Percentiles rank a stretch among this genome's conserved stretches.
These are phyloP conservation scores for Pelargonium cotyledonis DNA, from an alignment of 441 rosid genomes.

Conservation along the genomic window DNA sequence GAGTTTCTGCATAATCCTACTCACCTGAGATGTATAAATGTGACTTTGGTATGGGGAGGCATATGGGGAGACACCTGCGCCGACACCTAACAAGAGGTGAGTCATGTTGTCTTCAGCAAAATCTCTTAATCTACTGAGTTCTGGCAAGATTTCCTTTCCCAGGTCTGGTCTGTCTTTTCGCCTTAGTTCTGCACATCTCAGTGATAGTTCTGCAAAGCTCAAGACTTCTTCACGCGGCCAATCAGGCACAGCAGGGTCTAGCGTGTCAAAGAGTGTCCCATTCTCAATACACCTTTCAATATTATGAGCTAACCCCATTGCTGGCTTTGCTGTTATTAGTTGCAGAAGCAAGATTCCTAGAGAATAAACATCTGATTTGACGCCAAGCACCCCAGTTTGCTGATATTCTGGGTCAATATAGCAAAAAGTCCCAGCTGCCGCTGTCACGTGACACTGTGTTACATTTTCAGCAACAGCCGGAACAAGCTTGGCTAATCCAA, in stretches of 20 bases:
- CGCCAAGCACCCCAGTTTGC: constrained; percentile 3
- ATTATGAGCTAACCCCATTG: constrained; percentile 15
- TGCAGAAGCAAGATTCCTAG: constrained; percentile 20
- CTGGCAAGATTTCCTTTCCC: constrained; percentile 16
- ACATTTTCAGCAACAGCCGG: neutral
- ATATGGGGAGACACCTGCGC: neutral
- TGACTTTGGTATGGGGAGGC: too few relatives aligned
- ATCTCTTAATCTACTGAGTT: constrained; percentile 14
- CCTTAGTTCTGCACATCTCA: constrained; percentile 17
- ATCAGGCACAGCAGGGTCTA: constrained; percentile 15
- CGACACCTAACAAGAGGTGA: neutral
- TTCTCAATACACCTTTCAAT: constrained; percentile 17
- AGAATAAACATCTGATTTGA: constrained; percentile 15
- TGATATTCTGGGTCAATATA: constrained; percentile 22
- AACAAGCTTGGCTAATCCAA: constrained; percentile 19
- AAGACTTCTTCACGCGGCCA: constrained; percentile 18
- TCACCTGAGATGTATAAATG: too few relatives aligned
- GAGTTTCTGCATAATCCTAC: too few relatives aligned
- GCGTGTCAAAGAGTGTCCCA: constrained; percentile 7
- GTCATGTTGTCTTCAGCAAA: constrained; percentile 11
- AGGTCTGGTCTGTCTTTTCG: constrained; percentile 16
- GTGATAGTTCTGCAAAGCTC: constrained; percentile 10
- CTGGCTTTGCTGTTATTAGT: constrained; percentile 18
- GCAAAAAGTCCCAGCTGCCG: constrained; percentile 15
- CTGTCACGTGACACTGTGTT: constrained; percentile 10